Percentiles rank a stretch among this genome's conserved stretches.
Evolutionary conservation across 2,329 filamentous ascomycete genomes (phyloP).

Genomic region (Stemphylium beticola): DNA sequence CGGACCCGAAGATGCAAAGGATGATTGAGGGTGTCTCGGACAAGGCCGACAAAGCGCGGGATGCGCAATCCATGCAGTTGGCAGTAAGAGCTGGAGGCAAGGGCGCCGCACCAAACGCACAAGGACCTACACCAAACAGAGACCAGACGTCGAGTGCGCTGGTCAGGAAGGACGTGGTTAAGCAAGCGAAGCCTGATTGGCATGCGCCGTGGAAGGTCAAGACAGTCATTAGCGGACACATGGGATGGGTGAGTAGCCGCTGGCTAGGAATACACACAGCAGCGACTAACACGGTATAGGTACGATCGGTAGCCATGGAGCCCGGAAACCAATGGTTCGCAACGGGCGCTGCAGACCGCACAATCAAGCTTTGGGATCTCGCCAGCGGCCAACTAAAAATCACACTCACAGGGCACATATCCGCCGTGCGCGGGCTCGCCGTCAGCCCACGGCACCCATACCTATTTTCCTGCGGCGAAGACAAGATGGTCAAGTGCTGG

Average conservation of each 20-base stretch:
- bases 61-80: slow-evolving; percentile 63
- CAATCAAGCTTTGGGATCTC: slow-evolving; percentile 97
- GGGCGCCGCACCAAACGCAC: slow-evolving; percentile 60
- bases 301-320: slow-evolving; percentile 74
- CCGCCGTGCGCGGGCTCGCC: slow-evolving; percentile 68
- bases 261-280: neutral
- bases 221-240: slow-evolving; percentile 93
- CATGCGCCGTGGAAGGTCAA: slow-evolving; percentile 98
- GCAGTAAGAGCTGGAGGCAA: slow-evolving; percentile 58
- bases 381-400: slow-evolving; percentile 68
- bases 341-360: slow-evolving; percentile 86
- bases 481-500: slow-evolving; percentile 99
- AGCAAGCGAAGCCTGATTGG: slow-evolving; percentile 85
- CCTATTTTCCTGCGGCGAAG: slow-evolving; percentile 95
- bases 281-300: slow-evolving; percentile 66
- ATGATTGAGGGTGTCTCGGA: slow-evolving; percentile 70
- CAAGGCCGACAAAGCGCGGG: slow-evolving; percentile 51
- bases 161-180: slow-evolving; percentile 67
- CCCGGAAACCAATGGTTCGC: slow-evolving; percentile 98
- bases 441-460: slow-evolving; percentile 95
- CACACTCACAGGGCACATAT: slow-evolving; percentile 41
- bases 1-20: slow-evolving; percentile 65
- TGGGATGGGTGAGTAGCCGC: slow-evolving; percentile 76
- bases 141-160: slow-evolving; percentile 62
- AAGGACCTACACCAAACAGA: slow-evolving; percentile 59